These are phyloP conservation scores for Trichoderma sp. DNA, from an alignment of 2,329 filamentous ascomycete species.

Conservation along the genomic window DNA sequence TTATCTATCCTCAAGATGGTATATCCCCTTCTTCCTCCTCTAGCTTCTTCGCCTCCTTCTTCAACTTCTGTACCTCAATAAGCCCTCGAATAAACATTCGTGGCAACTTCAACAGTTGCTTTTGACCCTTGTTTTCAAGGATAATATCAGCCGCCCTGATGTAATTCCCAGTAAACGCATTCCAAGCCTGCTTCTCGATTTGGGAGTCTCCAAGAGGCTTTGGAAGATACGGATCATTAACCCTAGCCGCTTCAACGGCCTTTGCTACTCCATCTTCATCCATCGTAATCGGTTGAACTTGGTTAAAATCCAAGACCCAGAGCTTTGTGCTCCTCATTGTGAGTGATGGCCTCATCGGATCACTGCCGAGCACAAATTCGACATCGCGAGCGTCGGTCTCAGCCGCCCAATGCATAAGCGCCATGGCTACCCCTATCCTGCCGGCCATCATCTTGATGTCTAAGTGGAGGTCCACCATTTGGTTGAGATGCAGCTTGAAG, in stretches of 20 bases:
- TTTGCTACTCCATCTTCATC: slow-evolving; percentile 27
- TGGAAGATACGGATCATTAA: slow-evolving; percentile 31
- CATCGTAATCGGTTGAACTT: slow-evolving; percentile 28
- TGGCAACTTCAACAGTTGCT: neutral
- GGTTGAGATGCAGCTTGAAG: slow-evolving; percentile 37
- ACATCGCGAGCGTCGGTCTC: slow-evolving; percentile 34
- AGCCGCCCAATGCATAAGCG: slow-evolving; percentile 37
- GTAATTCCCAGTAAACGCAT: slow-evolving; percentile 20
- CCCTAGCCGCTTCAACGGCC: slow-evolving; percentile 25
- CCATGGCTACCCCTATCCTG: slow-evolving; percentile 32
- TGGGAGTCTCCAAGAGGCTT: slow-evolving; percentile 14
- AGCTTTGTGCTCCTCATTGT: neutral
- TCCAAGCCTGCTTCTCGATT: slow-evolving; percentile 21
- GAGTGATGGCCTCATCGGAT: neutral
- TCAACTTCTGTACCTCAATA: neutral
- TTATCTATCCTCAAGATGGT: neutral
- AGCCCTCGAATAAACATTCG: slow-evolving; percentile 16
- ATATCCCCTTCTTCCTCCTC: neutral
- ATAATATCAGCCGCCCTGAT: neutral
- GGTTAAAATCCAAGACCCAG: slow-evolving; percentile 36
- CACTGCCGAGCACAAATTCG: slow-evolving; percentile 37
- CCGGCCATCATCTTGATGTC: slow-evolving; percentile 26
- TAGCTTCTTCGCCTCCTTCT: neutral
- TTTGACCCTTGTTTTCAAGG: neutral
- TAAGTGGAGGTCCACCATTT: slow-evolving; percentile 31